phyloP scores from a whole-genome alignment of 2,329 filamentous ascomycete genomes.

The Epichloe amarillans region DNA sequence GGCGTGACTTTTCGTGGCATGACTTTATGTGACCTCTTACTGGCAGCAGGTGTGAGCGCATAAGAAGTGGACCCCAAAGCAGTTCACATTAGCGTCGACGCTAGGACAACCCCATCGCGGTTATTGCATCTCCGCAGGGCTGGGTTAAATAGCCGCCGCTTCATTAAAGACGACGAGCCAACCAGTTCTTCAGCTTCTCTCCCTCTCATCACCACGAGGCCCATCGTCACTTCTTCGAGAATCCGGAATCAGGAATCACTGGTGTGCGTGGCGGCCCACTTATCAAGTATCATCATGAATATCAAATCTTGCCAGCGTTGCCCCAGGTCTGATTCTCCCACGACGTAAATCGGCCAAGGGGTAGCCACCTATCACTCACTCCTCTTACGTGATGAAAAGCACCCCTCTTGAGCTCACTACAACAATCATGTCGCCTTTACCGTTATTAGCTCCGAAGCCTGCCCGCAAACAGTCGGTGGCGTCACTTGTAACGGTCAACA shows the following conservation, averaged over 20 bases:
- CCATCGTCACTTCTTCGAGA: not conserved
- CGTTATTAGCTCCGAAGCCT: slow-evolving; percentile 20
- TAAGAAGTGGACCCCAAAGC: too few species aligned
- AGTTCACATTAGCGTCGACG: too few species aligned
- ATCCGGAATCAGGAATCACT: not conserved
- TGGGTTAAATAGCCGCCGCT: too few species aligned
- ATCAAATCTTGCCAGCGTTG: not conserved
- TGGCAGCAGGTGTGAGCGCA: too few species aligned
- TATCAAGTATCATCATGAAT: not conserved
- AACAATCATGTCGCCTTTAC: slow-evolving; percentile 13
- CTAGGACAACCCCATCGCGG: too few species aligned
- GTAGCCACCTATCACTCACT: not conserved
- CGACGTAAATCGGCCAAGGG: not conserved
- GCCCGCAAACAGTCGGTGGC: slow-evolving; percentile 14
- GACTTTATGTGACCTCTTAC: too few species aligned
- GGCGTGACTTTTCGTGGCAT: too few species aligned
- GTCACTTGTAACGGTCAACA: slow-evolving; percentile 15
- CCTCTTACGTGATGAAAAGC: not conserved
- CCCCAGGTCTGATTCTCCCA: not conserved
- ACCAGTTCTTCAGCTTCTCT: too few species aligned
- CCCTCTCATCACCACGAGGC: not conserved
- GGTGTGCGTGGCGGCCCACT: not conserved
- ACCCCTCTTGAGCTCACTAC: not conserved
- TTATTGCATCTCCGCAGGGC: too few species aligned
- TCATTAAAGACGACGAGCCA: too few species aligned